These are phyloP conservation scores for Paraglomus brasilianum DNA, from an alignment of 192 early-diverging fungal species.

Conservation along the genomic window DNA sequence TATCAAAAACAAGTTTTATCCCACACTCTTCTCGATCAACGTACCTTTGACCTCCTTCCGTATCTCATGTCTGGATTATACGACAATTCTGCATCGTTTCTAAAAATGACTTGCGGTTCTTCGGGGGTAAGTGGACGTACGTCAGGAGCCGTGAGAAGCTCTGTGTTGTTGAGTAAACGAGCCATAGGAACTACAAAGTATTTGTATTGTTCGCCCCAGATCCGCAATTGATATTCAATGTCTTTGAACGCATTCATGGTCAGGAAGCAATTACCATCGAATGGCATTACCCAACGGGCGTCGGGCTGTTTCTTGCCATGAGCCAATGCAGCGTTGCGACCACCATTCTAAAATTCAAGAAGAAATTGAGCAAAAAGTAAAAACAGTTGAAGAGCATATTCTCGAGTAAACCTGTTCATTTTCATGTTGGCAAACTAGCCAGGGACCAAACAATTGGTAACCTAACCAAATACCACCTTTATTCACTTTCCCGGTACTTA, in stretches of 20 bases:
- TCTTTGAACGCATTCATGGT: conserved; percentile 52
- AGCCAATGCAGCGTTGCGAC: conserved; percentile 51
- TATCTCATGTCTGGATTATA: conserved; percentile 61
- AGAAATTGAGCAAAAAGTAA: no score
- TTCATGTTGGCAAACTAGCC: no score
- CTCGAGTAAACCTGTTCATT: no score
- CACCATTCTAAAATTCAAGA: conserved; percentile 47
- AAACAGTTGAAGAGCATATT: no score
- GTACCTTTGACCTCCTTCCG: conserved; percentile 60
- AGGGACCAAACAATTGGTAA: neutral
- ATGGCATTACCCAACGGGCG: conserved; percentile 59
- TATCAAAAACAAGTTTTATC: no score
- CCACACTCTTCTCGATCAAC: no score
- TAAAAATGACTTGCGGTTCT: conserved; percentile 59
- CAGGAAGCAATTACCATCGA: conserved; percentile 59
- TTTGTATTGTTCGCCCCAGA: conserved; percentile 44
- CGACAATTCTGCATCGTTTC: conserved; percentile 51
- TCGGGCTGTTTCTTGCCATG: conserved; percentile 47
- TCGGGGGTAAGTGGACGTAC: conserved; percentile 54
- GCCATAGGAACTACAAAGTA: conserved; percentile 63
- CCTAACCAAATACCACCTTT: conserved; percentile 25
- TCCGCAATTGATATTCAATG: conserved; percentile 45
- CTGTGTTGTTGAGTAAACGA: conserved; percentile 53
- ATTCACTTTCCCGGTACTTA: conserved; percentile 32
- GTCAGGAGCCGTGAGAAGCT: conserved; percentile 47